Evolutionary conservation across 345 rosid species (phyloP), one percentile per base, ranked within the genome.

Genomic region (Syzygium aromaticum): DNA sequence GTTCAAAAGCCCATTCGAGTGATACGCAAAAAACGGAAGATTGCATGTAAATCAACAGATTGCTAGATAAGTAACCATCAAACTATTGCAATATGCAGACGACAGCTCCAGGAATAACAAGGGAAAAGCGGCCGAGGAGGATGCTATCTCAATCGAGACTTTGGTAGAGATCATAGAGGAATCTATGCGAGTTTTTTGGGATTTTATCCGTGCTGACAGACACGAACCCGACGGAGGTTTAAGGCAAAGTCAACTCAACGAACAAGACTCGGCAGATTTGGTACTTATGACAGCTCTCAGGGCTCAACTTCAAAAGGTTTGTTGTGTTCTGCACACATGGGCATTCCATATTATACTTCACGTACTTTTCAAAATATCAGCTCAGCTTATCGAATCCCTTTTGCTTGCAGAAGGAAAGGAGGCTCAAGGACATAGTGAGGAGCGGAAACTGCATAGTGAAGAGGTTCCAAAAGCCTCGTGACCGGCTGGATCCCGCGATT

Each of bases 341-440:
- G 80, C 49, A 33, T 73, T 33, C 21, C 25, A 5, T 33, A 22
- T 19, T 33, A 22, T 19, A 19, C 49, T 33, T 67, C 19, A 51
- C 64, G 33, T 77, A 30, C 27, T 33, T 33, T 83, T 51, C 64
- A 63, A 54, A 12, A 33, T 51, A 16, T 51, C 46, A 22, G 25
- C 13, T 54, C 51, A 56, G 51, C 33, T 52, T 3, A 28, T 25
- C 51, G n/a, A 51, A 2, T 67, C 78, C 53, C 30, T 51, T 16
- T 82, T 11, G 9, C 61, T 25, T 54, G 91, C 93, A 98, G 99
- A 95, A 94, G 90, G 98, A 91, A 89, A 93, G 88, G 89, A 94
- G 89, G 91, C 90, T 98, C 30, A 95, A 96, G 89, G 99, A 96
- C 83, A 88, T 94, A 85, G 27, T 93, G 85, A 94, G 94, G 88